Base-by-base conservation (phyloP, 768 basidiomycete species). In the Amanita subjunquillea region DNA sequence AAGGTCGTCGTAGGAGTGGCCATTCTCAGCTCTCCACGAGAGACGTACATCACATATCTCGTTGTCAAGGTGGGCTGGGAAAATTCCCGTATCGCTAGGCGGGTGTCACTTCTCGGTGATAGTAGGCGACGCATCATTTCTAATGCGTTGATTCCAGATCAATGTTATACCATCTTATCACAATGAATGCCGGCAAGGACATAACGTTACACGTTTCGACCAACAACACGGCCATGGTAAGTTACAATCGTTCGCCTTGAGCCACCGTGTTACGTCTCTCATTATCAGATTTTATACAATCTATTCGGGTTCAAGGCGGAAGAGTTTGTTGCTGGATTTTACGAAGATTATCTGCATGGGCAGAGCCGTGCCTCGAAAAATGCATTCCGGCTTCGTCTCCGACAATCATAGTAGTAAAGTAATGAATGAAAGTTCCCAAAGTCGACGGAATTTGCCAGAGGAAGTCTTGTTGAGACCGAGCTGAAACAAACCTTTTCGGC, bases 221-320 rank as follows among this genome's bases (percentile, higher is more conserved):
- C 23, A 87, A 86, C 59, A 91, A 79, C 59, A 78, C 87, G 4
- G 89, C 88, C 17, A 85, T 88, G 85, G 85, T 85, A 59, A 41
- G 67, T 60, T 37, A 3, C 13, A 36, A n/a, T 60, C 29, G 1
- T 46, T 46, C 6, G 10, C 10, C 17, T 13, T 17, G 0, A 32
- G 17, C 1, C 32, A 22, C 36, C 22, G 30, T 15, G 15, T n/a
- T 6, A 45, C 25, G 39, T 40, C 41, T 34, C 45, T 15, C 3
- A 29, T n/a, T n/a, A n/a, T 48, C 25, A 89, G 87, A 67, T 90
- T 3, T 65, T 91, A 15, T 91, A 91, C 67, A 91, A 91, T 56
- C 82, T 80, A 47, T 90, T 91, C 59, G 88, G 89, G 25, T 90
- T 91, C 74, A 91, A 91, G 58, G 85, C 86, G 0, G 88, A 91